A percentile compares a stretch with the other conserved stretches of the same genome.
phyloP scores from a whole-genome alignment of 164 flowering plant genomes.

The Nelumbo lutea region DNA sequence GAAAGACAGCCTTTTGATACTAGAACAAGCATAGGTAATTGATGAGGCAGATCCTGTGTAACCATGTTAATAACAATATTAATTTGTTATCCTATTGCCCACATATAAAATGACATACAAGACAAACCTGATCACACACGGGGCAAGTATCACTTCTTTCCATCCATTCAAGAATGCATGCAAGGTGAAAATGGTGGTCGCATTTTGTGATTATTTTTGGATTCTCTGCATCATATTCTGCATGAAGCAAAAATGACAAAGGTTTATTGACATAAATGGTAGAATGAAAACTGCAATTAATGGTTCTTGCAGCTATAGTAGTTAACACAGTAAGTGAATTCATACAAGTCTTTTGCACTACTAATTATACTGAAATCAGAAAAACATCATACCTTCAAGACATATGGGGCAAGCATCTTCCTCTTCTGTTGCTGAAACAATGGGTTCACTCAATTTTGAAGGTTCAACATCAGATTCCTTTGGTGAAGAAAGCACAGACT shows the following conservation, averaged over 20 bases:
- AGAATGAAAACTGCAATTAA: background rate
- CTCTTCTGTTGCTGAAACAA: slow-evolving; percentile 35
- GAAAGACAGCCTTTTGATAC: background rate
- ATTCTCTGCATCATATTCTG: slow-evolving; percentile 71
- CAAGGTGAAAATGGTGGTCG: slow-evolving; percentile 78
- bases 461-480: slow-evolving; percentile 35
- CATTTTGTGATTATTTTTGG: slow-evolving; percentile 65
- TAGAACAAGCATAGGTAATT: background rate
- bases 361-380: background rate
- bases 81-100: background rate
- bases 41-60: background rate
- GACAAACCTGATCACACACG: slow-evolving; percentile 73
- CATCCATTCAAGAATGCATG: slow-evolving; percentile 92
- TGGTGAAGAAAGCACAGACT: slow-evolving; percentile 34
- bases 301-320: background rate
- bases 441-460: slow-evolving; percentile 26
- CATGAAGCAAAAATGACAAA: slow-evolving; percentile 7
- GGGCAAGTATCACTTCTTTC: slow-evolving; percentile 89
- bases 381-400: slow-evolving; percentile 60
- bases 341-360: background rate
- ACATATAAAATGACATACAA: background rate
- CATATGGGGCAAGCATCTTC: slow-evolving; percentile 87
- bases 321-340: background rate
- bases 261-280: slow-evolving; percentile 1
- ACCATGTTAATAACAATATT: background rate